Evolutionary conservation across 768 basidiomycete genomes (phyloP).

Genomic region (Crepidotus variabilis): DNA sequence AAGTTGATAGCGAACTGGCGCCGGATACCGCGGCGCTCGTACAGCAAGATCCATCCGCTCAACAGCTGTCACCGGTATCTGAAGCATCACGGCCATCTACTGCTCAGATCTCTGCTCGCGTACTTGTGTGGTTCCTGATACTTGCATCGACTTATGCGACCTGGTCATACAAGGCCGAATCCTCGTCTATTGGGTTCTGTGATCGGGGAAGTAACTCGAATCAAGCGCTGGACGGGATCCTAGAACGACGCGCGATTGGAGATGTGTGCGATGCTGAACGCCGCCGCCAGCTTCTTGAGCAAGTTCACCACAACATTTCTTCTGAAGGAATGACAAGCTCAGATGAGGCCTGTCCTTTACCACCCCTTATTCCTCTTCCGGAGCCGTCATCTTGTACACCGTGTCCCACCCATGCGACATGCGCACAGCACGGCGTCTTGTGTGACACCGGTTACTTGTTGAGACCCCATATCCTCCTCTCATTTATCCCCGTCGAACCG

Average conservation of each 20-base stretch:
- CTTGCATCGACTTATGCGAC: slow-evolving; percentile 29
- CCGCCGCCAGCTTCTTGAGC: slow-evolving; percentile 22
- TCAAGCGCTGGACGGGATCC: slow-evolving; percentile 43
- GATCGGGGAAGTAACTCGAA: slow-evolving; percentile 63
- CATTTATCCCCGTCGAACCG: slow-evolving; percentile 39
- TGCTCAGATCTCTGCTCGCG: slow-evolving; percentile 31
- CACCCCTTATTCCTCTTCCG: slow-evolving; percentile 49
- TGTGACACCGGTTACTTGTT: slow-evolving; percentile 71
- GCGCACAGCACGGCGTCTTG: slow-evolving; percentile 49
- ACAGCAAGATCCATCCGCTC: slow-evolving; percentile 21
- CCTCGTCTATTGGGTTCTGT: slow-evolving; percentile 74
- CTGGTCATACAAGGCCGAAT: slow-evolving; percentile 60
- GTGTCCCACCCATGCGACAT: slow-evolving; percentile 69
- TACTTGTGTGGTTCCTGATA: slow-evolving; percentile 36
- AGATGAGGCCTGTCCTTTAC: slow-evolving; percentile 48
- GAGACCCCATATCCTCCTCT: slow-evolving; percentile 57
- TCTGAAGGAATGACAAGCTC: slow-evolving; percentile 23
- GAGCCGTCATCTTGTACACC: slow-evolving; percentile 65
- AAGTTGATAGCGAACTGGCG: neutral
- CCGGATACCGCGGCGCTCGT: neutral
- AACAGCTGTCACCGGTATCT: slow-evolving; percentile 4
- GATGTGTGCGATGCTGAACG: slow-evolving; percentile 57
- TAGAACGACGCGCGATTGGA: slow-evolving; percentile 40
- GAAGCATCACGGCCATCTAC: slow-evolving; percentile 8
- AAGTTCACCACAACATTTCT: slow-evolving; percentile 32